These are phyloP conservation scores for Capronia americana DNA, from an alignment of 2,329 filamentous ascomycete genomes.

Conservation along the genomic window DNA sequence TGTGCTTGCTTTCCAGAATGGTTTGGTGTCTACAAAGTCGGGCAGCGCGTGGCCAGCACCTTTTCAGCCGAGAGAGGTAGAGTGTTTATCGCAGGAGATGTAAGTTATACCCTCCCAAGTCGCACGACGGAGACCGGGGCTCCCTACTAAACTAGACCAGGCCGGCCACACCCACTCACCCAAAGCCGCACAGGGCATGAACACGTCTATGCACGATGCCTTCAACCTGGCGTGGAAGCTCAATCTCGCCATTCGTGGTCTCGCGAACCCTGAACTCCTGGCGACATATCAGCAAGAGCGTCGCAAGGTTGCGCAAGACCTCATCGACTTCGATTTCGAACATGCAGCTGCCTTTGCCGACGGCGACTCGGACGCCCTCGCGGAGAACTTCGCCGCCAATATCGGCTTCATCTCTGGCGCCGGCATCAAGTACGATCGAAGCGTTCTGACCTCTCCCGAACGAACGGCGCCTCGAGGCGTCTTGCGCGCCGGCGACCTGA, in stretches of 20 bases:
- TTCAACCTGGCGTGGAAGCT: slow-evolving; percentile 67
- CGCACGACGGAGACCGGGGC: not conserved
- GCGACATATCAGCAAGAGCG: slow-evolving; percentile 62
- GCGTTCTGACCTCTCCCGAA: slow-evolving; percentile 66
- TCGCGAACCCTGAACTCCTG: slow-evolving; percentile 50
- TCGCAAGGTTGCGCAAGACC: slow-evolving; percentile 65
- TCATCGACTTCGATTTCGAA: slow-evolving; percentile 65
- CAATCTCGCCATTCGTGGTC: slow-evolving; percentile 54
- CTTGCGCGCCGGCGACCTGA: slow-evolving; percentile 52
- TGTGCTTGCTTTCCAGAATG: not conserved
- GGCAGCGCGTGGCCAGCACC: not conserved
- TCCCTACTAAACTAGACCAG: not conserved
- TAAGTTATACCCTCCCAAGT: no score
- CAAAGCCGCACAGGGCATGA: slow-evolving; percentile 71
- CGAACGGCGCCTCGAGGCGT: slow-evolving; percentile 34
- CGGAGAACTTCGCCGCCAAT: slow-evolving; percentile 72
- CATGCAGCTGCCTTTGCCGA: slow-evolving; percentile 45
- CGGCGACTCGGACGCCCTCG: slow-evolving; percentile 66
- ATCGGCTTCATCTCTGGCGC: slow-evolving; percentile 76
- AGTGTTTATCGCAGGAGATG: not conserved
- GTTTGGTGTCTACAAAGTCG: not conserved
- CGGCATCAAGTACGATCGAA: slow-evolving; percentile 70
- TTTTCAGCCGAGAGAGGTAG: not conserved
- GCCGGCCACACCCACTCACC: slow-evolving; percentile 60
- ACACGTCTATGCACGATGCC: slow-evolving; percentile 71